phyloP scores from a whole-genome alignment of 2,329 filamentous ascomycete genomes.

The Diaporthe sp. region DNA sequence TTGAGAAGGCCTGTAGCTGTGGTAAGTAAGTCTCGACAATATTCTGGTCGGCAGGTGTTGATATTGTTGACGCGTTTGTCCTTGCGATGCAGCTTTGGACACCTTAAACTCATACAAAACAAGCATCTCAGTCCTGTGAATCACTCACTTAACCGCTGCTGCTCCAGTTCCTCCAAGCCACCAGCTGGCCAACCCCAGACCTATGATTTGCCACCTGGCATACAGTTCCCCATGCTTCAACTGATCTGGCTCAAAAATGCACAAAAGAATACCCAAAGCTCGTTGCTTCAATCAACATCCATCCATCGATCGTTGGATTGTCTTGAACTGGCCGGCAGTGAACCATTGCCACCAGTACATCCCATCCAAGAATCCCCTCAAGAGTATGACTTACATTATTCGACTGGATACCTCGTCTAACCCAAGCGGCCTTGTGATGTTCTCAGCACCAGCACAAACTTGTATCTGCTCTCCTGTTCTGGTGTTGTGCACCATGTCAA shows the following conservation, averaged over 20 bases:
- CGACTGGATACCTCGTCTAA: no score
- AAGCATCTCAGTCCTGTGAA: not conserved
- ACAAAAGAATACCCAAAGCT: no score
- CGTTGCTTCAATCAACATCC: not conserved
- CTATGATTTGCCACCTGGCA: not conserved
- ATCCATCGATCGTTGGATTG: not conserved
- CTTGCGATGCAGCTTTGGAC: not conserved
- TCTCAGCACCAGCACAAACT: no score
- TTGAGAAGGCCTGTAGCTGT: not conserved
- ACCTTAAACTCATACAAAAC: not conserved
- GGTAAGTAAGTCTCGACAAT: not conserved
- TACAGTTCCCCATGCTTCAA: not conserved
- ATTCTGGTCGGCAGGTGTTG: not conserved
- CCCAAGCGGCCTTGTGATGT: not conserved
- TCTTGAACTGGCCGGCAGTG: not conserved
- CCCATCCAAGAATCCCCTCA: not conserved
- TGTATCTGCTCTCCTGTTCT: not conserved
- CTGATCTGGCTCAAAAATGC: not conserved
- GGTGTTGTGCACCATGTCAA: not conserved
- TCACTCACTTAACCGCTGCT: not conserved
- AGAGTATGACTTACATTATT: not conserved
- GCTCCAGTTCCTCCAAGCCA: not conserved
- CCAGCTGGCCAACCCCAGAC: conserved; percentile 5
- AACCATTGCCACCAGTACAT: not conserved
- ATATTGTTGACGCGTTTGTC: conserved; percentile 26